Evolutionary conservation across 345 rosid species (phyloP), one percentile per base, ranked within the genome.

Genomic region (Salix brachista): DNA sequence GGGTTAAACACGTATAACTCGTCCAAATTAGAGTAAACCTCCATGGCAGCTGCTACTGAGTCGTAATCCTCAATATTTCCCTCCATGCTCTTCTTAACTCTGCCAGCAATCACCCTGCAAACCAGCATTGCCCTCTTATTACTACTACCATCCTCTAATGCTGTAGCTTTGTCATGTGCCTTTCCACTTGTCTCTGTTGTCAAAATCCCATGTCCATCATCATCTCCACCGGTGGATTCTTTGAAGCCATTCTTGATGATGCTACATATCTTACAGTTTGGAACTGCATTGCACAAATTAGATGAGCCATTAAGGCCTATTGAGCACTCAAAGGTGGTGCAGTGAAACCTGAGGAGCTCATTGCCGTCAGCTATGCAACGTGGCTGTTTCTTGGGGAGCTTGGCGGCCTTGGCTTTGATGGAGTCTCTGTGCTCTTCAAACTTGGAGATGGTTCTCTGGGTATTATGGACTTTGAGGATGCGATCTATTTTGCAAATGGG

Each of bases 321-420:
- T 3, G 89, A 84, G 76, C 97, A 92, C 4, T 87, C 42, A 11
- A 92, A 78, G 41, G 81, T 84, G 70, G 94, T 83, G 84, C 86
- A 88, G 80, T 91, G 88, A 79, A 92, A 92, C 75, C 97, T 80
- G 46, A 92, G 90, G 70, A 92, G 97, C 79, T 92, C 97, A 50
- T 92, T 92, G 65, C 97, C 97, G 34, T 92, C 97, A 17, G 97
- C 97, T 11, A 90, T 78, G 89, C 97, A 92, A 8, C 94, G 88
- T 13, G 97, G 90, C 82, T 92, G 89, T 80, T 88, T 90, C 79
- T 88, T 88, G 8, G 85, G 81, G 37, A 75, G 83, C 79, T 84
- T 90, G 74, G 80, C 84, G 71, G 94, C 89, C 78, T 87, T 89
- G 21, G 90, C 84, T 85, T 92, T 90, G 80, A 92, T 88, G 69